Evolutionary conservation across 1,284 basidiomycete species (phyloP).

Genomic region (Cystobasidium sp.): DNA sequence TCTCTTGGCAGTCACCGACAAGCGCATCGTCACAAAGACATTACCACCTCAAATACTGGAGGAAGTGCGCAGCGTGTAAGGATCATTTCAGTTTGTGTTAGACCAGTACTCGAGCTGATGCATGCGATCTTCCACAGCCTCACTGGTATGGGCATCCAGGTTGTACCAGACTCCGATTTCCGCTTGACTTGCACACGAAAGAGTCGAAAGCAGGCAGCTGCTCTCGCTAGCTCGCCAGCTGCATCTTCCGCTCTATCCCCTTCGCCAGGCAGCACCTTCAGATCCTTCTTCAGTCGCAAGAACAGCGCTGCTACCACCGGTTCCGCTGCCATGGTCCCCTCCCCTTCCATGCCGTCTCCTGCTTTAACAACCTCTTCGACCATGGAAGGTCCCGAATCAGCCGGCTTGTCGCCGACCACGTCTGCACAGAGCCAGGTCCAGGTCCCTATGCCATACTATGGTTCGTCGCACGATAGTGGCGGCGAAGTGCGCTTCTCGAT

Average conservation of each 20-base stretch:
- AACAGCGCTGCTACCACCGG: slow-evolving; percentile 30
- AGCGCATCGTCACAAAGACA: slow-evolving; percentile 83
- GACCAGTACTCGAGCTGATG: not conserved
- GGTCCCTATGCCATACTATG: slow-evolving; percentile 67
- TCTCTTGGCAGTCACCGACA: slow-evolving; percentile 78
- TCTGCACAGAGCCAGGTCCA: slow-evolving; percentile 39
- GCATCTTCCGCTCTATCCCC: slow-evolving; percentile 26
- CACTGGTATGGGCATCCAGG: slow-evolving; percentile 86
- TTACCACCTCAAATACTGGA: slow-evolving; percentile 84
- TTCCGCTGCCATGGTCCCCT: slow-evolving; percentile 12
- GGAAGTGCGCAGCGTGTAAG: slow-evolving; percentile 65
- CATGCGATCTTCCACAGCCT: slow-evolving; percentile 56
- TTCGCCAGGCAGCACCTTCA: slow-evolving; percentile 45
- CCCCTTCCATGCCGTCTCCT: slow-evolving; percentile 45
- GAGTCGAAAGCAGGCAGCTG: slow-evolving; percentile 53
- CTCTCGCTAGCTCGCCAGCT: slow-evolving; percentile 49
- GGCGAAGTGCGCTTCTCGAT: slow-evolving; percentile 93
- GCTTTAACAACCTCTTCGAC: slow-evolving; percentile 42
- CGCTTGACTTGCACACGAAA: slow-evolving; percentile 61
- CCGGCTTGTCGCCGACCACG: slow-evolving; percentile 45
- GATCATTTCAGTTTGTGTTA: too few species aligned
- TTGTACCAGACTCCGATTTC: slow-evolving; percentile 83
- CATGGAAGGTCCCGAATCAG: slow-evolving; percentile 47
- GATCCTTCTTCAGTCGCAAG: slow-evolving; percentile 45
- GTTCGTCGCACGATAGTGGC: slow-evolving; percentile 73